Percentiles rank a stretch among this genome's conserved stretches.
phyloP scores from a whole-genome alignment of 495 filamentous ascomycete genomes.

The Xylaria palmicola region DNA sequence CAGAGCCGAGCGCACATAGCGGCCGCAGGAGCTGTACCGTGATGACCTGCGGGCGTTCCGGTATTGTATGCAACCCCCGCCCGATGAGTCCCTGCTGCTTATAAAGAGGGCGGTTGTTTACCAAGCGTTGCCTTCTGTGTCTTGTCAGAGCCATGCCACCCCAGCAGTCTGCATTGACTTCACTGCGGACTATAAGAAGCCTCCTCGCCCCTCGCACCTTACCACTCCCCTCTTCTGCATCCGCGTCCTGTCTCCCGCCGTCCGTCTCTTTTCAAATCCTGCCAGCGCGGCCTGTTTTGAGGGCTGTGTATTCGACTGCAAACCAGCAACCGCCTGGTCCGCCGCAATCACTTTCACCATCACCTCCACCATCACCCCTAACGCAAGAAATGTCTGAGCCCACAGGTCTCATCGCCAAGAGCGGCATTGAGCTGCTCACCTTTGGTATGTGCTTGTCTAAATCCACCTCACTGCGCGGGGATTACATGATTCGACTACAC shows the following conservation, averaged over 20 bases:
- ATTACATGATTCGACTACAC: not conserved
- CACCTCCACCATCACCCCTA: conserved; percentile 8
- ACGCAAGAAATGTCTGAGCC: conserved; percentile 35
- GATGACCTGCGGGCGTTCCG: not conserved
- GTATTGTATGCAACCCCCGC: not conserved
- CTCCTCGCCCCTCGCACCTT: not conserved
- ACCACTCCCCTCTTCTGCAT: not conserved
- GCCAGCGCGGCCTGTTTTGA: not conserved
- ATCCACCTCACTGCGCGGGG: not conserved
- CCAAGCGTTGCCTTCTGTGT: not conserved
- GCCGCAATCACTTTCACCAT: no score
- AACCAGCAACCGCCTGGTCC: not conserved
- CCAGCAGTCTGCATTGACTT: not conserved
- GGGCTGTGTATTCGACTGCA: conserved; percentile 21
- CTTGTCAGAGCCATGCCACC: conserved; percentile 6
- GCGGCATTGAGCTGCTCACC: conserved; percentile 57
- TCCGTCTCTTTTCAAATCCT: not conserved
- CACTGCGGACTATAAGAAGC: conserved; percentile 13
- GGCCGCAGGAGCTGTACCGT: not conserved
- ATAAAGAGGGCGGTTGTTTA: not conserved
- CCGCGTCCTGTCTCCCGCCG: not conserved
- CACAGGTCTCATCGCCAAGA: conserved; percentile 53
- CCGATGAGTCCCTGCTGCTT: not conserved
- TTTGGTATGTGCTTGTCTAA: conserved; percentile 29
- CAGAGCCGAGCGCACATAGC: not conserved